Base-by-base conservation (phyloP, 345 rosid genomes). In the Lepidium africanum region DNA sequence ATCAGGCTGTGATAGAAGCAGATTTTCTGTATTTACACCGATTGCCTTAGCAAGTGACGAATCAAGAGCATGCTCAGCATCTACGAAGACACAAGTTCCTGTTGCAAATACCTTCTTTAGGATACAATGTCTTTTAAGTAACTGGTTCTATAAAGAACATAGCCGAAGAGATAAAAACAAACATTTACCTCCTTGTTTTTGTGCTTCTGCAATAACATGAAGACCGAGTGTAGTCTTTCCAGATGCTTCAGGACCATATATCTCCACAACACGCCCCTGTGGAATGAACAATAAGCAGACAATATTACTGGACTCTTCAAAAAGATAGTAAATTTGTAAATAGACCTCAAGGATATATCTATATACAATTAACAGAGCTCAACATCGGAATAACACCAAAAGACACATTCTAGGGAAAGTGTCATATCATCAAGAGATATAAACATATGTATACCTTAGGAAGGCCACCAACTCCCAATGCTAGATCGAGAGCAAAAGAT, bases 11-110 rank as follows among this genome's bases (percentile, higher is more conserved):
- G 98, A 88, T 37, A 95, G 86, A 77, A 95, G 97, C 60, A 95
- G 85, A 60, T 91, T 89, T 71, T 89, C 86, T 3, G 99, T 95
- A 69, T 86, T 85, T 50, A 95, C 99, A 14, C 99, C 98, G 16
- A 91, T 89, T 63, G 90, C 76, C 73, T 89, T 71, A 27, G 96
- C 99, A 12, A 91, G 65, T 32, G 92, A 77, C 42, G 96, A 79
- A 76, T 95, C 99, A 79, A 95, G 99, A 63, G 99, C 96, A 85
- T 95, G 98, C 84, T 95, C 98, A 10, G 99, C 99, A 68, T 95
- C 99, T 21, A 95, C 87, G 75, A 89, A 95, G 61, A 84, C 94
- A 77, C 99, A 95, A 12, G 84, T 86, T 74, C 90, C 98, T 91
- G 79, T 48, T 3, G 5, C 64, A 55, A 62, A 41, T 0, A 63